Conservation (phyloP, 768 basidiomycete species). For the Sistotremastrum niveocremeum region DNA sequence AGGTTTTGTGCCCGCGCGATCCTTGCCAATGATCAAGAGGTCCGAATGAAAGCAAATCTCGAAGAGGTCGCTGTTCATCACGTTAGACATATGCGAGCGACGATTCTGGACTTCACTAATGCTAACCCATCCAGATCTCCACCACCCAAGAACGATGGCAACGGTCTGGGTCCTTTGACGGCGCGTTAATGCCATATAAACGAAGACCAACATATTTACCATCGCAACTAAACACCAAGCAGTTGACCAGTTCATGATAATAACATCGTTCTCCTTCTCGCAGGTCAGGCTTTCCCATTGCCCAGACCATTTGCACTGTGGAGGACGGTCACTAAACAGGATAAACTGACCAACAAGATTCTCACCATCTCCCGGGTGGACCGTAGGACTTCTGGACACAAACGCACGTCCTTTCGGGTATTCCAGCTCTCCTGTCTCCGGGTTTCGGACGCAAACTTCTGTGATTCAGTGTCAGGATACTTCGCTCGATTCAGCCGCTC, state of each 20-base stretch:
- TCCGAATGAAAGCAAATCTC: conserved; percentile 42
- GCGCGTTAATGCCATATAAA: not conserved
- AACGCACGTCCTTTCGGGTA: conserved; percentile 49
- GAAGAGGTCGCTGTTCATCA: conserved; percentile 41
- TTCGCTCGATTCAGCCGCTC: not conserved
- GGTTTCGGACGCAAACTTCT: conserved; percentile 41
- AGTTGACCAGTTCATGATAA: conserved; percentile 51
- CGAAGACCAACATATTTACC: conserved; percentile 23
- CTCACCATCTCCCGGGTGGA: conserved; percentile 63
- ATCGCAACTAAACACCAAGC: conserved; percentile 53
- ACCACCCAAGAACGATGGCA: conserved; percentile 58
- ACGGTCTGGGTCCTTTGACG: conserved; percentile 37
- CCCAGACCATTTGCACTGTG: conserved; percentile 53
- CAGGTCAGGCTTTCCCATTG: conserved; percentile 49
- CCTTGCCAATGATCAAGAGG: conserved; percentile 38
- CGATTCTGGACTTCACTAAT: not conserved
- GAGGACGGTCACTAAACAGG: conserved; percentile 2
- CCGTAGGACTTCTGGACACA: conserved; percentile 60
- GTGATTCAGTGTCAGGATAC: not conserved
- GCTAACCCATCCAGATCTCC: conserved; percentile 72
- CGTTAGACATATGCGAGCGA: not conserved
- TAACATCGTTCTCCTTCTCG: conserved; percentile 40
- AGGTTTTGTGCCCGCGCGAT: conserved; percentile 18
- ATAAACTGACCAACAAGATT: not conserved
- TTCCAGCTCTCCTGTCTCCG: conserved; percentile 31